Evolutionary conservation across 2,329 filamentous ascomycete genomes (phyloP), one percentile per base, ranked within the genome.

Genomic region (Clathrospora elynae): DNA sequence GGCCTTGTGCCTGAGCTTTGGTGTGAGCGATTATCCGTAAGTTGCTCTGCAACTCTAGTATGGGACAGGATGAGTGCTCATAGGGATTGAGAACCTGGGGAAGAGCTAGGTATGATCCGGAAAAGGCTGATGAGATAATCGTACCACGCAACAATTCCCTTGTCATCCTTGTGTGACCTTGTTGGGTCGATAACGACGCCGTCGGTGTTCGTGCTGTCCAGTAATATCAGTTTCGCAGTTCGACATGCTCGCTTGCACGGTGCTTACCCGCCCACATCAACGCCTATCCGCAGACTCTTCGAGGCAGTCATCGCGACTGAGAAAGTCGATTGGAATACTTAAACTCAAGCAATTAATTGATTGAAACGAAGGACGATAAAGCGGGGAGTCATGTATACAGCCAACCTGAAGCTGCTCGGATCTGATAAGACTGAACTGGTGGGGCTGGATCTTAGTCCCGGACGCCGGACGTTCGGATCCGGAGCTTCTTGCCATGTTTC

Each of bases 211-310:
- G 66, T 70, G 23, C 65, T 68, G 46, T 32, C 7, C 10, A 19
- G 16, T 12, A 6, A 28, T 25, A 30, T 61, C 31, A 51, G 31
- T 25, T 12, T 26, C 2, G 24, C 17, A 10, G 12, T 33, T 10
- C 12, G 13, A 16, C 5, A 5, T 9, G 2, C 22, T 42, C 32
- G 36, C 16, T 32, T 31, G 9, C 12, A 30, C 11, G 12, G 14
- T 34, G 18, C 60, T 48, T 49, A 67, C 70, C 68, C 72, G 51
- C 72, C 71, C 16, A 74, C 72, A 50, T 75, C 72, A 5, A 75
- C 72, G 25, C 73, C 73, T 33, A 75, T 72, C 23, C 72, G 66
- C 33, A 74, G 46, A 14, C 60, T 62, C 30, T 46, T 57, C 6
- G 28, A 40, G 4, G 30, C 25, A 20, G 34, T 14, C 56, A 60